Base-by-base conservation (phyloP, 169 alveolate genomes). In the Plasmodium chabaudi region DNA sequence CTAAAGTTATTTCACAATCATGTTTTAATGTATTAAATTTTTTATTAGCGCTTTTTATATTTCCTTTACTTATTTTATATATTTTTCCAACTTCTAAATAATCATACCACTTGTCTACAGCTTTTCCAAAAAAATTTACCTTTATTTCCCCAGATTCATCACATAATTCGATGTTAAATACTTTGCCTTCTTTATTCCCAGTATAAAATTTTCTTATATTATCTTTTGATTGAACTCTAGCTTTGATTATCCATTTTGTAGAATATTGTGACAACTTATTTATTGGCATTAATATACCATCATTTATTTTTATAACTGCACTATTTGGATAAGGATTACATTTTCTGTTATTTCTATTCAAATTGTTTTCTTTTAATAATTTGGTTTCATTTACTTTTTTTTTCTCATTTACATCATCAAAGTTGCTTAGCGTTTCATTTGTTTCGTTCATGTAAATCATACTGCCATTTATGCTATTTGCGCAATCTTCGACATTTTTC, bases 91-190 rank as follows among this genome's bases (percentile, higher is more conserved):
- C 95, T 87, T 93, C 93, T 12, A 93, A 51, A 59, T 87, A 93
- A 55, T 92, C 59, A 86, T 87, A 93, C 96, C 96, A 93, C 75
- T 92, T 93, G 42, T 86, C 93, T n/a, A 93, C 96, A 15, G 96
- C 94, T 27, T 93, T 94, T 9, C 96, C 96, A 53, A 93, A 93
- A 25, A 93, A 79, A 73, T 88, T 88, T n/a, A 92, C 96, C 23
- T 93, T 65, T 3, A 93, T 93, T 60, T 93, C 96, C 17, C 90
- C 90, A 65, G 53, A 69, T 46, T 69, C 90, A 67, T 82, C 90
- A 82, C 90, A 82, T 5, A 82, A 27, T 57, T 82, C 90, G 9
- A 82, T 82, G 21, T 56, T 82, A 23, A 82, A 82, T 4, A 82
- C 79, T 27, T 82, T 51, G 7, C 90, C 90, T 55, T 82, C 90